These are phyloP conservation scores for Heteromeles arbutifolia DNA, from an alignment of 306 rosid genomes.

Conservation along the genomic window DNA sequence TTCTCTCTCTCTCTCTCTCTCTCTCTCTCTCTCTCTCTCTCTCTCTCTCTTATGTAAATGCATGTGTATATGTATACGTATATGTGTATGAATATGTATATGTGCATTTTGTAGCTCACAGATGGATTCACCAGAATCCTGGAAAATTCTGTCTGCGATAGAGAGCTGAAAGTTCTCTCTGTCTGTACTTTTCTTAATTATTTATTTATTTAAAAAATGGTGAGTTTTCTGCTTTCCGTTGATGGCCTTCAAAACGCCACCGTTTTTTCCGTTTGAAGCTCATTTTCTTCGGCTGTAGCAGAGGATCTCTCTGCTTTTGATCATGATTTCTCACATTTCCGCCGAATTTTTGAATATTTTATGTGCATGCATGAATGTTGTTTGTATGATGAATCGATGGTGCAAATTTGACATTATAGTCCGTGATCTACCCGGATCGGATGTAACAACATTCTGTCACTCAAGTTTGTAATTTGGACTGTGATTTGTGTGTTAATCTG, in stretches of 20 bases:
- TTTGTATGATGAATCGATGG: neutral
- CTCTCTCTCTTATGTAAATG: neutral
- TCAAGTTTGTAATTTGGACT: neutral
- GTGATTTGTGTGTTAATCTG: neutral
- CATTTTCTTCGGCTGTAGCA: neutral
- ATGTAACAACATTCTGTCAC: neutral
- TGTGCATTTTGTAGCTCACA: neutral
- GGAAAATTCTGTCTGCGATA: neutral
- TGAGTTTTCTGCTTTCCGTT: conserved; percentile 12
- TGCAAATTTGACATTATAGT: neutral
- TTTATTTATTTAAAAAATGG: neutral
- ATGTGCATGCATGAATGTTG: neutral
- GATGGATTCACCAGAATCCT: neutral
- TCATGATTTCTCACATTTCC: neutral
- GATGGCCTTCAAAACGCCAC: neutral
- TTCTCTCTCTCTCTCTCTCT: neutral
- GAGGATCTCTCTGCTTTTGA: neutral
- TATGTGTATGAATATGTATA: neutral
- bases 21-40: neutral
- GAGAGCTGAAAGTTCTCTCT: neutral
- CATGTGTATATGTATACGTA: neutral
- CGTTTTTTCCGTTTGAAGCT: neutral
- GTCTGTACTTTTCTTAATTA: neutral
- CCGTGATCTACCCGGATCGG: neutral
- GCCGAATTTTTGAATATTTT: neutral